Evolutionary conservation across 148 eudicot genomes (phyloP).

Genomic region (Nyssa sinensis): DNA sequence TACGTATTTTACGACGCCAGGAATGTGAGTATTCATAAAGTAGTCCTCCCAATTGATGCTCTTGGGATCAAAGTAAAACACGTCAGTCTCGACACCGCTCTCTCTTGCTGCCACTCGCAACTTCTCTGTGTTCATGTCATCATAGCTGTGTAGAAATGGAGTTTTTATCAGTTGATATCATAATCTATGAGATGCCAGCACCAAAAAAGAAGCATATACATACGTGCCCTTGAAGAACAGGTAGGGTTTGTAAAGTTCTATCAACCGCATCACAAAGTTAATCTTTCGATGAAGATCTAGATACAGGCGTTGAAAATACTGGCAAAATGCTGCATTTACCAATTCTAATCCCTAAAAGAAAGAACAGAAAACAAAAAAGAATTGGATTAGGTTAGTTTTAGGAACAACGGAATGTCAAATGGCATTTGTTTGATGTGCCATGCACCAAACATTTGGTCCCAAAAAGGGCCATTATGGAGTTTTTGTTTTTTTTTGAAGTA

Average conservation of each 20-base stretch:
- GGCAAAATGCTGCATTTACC: conserved; percentile 51
- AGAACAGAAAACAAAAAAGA: background rate
- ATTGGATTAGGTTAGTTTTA: too few species aligned
- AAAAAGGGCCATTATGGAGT: too few species aligned
- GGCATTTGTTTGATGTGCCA: too few species aligned
- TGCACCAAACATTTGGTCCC: background rate
- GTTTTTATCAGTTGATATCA: background rate
- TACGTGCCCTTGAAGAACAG: conserved; percentile 76
- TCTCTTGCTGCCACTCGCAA: conserved; percentile 28
- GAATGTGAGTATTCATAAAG: conserved; percentile 40
- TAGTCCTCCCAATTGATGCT: conserved; percentile 53
- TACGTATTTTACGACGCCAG: conserved; percentile 45
- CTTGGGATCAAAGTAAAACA: conserved; percentile 52
- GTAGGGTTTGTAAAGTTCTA: conserved; percentile 61
- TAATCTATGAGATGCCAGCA: background rate
- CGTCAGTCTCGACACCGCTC: conserved; percentile 27
- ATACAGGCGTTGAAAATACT: conserved; percentile 39
- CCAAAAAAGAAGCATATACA: conserved; percentile 13
- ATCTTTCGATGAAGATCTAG: conserved; percentile 44
- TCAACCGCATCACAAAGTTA: conserved; percentile 43
- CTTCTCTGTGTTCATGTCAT: conserved; percentile 45
- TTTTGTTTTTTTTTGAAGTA: too few species aligned
- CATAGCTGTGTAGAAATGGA: conserved; percentile 24
- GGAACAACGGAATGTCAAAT: too few species aligned
- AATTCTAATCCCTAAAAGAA: conserved; percentile 41